phyloP scores from a whole-genome alignment of 495 filamentous ascomycete genomes.

The Penicillium lividum region DNA sequence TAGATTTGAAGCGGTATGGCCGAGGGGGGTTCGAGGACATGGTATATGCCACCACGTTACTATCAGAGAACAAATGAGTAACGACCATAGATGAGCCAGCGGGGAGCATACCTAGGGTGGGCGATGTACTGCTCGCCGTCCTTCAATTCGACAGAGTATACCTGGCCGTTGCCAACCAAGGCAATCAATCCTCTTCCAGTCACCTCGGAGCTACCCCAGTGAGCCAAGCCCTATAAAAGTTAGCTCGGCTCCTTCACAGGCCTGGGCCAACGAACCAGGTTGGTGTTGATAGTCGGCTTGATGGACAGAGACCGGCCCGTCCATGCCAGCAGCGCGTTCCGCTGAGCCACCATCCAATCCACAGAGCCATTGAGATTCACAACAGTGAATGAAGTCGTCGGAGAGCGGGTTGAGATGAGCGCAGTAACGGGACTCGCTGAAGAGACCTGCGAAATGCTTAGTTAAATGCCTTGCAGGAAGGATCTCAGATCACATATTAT shows the following conservation, averaged over 20 bases:
- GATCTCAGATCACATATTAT: neutral
- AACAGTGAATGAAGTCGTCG: slow-evolving; percentile 79
- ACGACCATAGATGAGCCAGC: slow-evolving; percentile 8
- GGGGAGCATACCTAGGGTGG: slow-evolving; percentile 63
- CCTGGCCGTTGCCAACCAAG: slow-evolving; percentile 78
- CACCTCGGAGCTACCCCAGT: slow-evolving; percentile 88
- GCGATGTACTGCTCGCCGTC: slow-evolving; percentile 83
- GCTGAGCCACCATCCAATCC: slow-evolving; percentile 91
- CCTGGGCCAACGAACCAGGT: slow-evolving; percentile 53
- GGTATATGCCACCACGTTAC: slow-evolving; percentile 87
- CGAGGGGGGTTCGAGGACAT: slow-evolving; percentile 69
- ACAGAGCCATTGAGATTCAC: slow-evolving; percentile 90
- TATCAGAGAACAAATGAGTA: slow-evolving; percentile 27
- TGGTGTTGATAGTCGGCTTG: slow-evolving; percentile 70
- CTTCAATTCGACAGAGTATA: slow-evolving; percentile 77
- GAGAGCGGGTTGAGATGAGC: slow-evolving; percentile 81
- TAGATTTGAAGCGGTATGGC: slow-evolving; percentile 83
- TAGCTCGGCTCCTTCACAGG: slow-evolving; percentile 29
- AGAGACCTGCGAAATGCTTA: slow-evolving; percentile 54
- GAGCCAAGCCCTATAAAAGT: slow-evolving; percentile 65
- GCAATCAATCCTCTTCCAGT: slow-evolving; percentile 87
- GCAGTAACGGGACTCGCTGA: slow-evolving; percentile 84
- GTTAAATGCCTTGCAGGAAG: neutral
- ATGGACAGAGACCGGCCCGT: slow-evolving; percentile 84
- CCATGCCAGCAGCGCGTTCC: slow-evolving; percentile 88